phyloP scores from a whole-genome alignment of 2,329 filamentous ascomycete species.

The Chrysosporium keratinophilum region DNA sequence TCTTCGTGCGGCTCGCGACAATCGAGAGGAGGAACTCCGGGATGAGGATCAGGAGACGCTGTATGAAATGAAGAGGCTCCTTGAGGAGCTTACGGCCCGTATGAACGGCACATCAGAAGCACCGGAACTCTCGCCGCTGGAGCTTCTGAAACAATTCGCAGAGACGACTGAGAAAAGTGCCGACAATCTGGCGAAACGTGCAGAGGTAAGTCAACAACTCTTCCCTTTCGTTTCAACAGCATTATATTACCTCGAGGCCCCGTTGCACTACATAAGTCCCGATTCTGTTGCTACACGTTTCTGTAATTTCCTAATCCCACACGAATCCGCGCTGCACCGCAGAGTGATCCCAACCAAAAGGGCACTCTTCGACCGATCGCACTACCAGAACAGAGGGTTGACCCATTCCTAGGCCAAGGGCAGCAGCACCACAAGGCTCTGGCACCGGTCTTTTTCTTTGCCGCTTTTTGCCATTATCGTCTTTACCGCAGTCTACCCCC shows the following conservation, averaged over 20 bases:
- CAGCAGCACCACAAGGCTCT: slow-evolving; percentile 15
- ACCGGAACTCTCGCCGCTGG: slow-evolving; percentile 29
- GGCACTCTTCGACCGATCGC: not conserved
- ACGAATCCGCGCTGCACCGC: not conserved
- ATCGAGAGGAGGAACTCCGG: slow-evolving; percentile 31
- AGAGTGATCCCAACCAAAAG: not conserved
- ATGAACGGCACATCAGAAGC: slow-evolving; percentile 26
- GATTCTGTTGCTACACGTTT: not conserved
- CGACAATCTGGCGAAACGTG: slow-evolving; percentile 34
- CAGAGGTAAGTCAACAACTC: slow-evolving; percentile 29
- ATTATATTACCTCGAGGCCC: not conserved
- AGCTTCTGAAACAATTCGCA: slow-evolving; percentile 37
- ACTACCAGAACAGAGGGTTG: slow-evolving; percentile 14
- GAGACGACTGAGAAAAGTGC: slow-evolving; percentile 48
- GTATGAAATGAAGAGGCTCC: slow-evolving; percentile 33
- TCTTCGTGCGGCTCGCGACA: slow-evolving; percentile 31
- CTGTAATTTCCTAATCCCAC: not conserved
- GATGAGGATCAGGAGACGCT: slow-evolving; percentile 34
- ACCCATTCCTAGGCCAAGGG: slow-evolving; percentile 17
- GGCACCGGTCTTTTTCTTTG: slow-evolving; percentile 18
- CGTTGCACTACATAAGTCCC: not conserved
- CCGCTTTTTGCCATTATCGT: slow-evolving; percentile 12
- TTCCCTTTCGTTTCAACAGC: slow-evolving; percentile 1
- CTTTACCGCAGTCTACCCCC: slow-evolving; percentile 16
- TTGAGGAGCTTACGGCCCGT: slow-evolving; percentile 32